Conservation (phyloP, 1,284 basidiomycete genomes). For the Sanghuangporus weigelae region DNA sequence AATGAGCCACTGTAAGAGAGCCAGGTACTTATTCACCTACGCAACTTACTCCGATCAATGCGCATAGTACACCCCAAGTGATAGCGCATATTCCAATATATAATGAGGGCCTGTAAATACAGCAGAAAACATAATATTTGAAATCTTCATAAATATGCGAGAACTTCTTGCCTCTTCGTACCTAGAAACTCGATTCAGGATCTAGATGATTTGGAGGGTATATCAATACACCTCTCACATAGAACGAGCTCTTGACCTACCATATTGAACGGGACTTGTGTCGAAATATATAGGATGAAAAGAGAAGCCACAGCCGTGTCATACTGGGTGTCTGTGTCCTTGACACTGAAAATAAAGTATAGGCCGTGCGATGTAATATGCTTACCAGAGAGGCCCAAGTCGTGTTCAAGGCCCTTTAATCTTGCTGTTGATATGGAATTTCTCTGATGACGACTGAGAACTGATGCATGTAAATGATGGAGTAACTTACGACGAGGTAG, state of each 20-base stretch:
- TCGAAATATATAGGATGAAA: slow-evolving; percentile 55
- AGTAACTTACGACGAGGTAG: slow-evolving; percentile 52
- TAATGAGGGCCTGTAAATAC: slow-evolving; percentile 20
- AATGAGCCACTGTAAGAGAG: too few relatives aligned
- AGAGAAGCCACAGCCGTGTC: slow-evolving; percentile 52
- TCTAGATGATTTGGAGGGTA: slow-evolving; percentile 26
- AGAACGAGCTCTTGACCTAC: slow-evolving; percentile 24
- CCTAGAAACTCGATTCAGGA: slow-evolving; percentile 50
- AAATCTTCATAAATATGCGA: too few relatives aligned
- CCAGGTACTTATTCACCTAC: too few relatives aligned
- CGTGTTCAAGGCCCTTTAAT: slow-evolving; percentile 54
- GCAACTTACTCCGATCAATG: slow-evolving; percentile 20
- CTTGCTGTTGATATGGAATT: slow-evolving; percentile 55
- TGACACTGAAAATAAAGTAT: slow-evolving; percentile 21
- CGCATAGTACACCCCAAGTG: slow-evolving; percentile 23
- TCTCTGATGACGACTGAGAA: slow-evolving; percentile 33
- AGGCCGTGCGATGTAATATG: too few relatives aligned
- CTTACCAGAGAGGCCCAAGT: slow-evolving; percentile 46
- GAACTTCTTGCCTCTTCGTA: slow-evolving; percentile 19
- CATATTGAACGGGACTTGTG: slow-evolving; percentile 65
- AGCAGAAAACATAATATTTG: too few relatives aligned
- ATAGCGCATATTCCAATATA: slow-evolving; percentile 24
- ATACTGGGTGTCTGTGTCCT: slow-evolving; percentile 45
- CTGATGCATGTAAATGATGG: not conserved
- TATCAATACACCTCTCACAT: too few relatives aligned